These are phyloP conservation scores for Wickerhamiella spandovensis DNA, from an alignment of 805 yeast genomes.

Conservation along the genomic window DNA sequence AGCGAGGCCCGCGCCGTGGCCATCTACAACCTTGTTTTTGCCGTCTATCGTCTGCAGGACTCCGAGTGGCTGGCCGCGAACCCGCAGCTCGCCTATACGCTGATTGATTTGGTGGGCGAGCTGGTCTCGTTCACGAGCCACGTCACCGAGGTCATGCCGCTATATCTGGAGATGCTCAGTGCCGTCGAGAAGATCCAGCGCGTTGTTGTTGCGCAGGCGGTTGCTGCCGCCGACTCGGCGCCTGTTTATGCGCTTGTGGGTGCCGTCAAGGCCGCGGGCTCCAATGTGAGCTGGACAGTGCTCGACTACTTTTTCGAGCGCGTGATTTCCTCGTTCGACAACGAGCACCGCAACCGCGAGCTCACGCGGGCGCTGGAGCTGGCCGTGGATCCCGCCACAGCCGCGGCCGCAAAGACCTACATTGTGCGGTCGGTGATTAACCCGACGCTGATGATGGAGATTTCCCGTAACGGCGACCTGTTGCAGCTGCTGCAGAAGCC, in stretches of 20 bases:
- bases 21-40: constrained; percentile 55
- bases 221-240: constrained; percentile 25
- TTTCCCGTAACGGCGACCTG: constrained; percentile 35
- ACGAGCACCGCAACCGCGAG: constrained; percentile 34
- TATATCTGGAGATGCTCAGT: constrained; percentile 60
- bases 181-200: constrained; percentile 50
- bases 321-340: constrained; percentile 36
- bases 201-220: constrained; percentile 30
- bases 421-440: constrained; percentile 33
- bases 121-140: constrained; percentile 23
- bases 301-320: constrained; percentile 47
- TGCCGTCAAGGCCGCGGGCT: constrained; percentile 30
- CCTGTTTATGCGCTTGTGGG: constrained; percentile 31
- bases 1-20: constrained; percentile 43
- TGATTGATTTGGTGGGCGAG: constrained; percentile 3
- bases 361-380: constrained; percentile 40
- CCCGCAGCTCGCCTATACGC: constrained; percentile 3
- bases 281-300: constrained; percentile 34
- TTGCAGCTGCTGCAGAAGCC: constrained; percentile 31
- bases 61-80: constrained; percentile 5
- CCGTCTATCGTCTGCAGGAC: constrained; percentile 1
- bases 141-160: constrained; percentile 34
- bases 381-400: not conserved
- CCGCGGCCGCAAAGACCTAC: not conserved
- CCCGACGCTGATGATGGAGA: constrained; percentile 51